These are phyloP conservation scores for Penicillium pancosmium DNA, from an alignment of 495 filamentous ascomycete genomes.

Conservation along the genomic window DNA sequence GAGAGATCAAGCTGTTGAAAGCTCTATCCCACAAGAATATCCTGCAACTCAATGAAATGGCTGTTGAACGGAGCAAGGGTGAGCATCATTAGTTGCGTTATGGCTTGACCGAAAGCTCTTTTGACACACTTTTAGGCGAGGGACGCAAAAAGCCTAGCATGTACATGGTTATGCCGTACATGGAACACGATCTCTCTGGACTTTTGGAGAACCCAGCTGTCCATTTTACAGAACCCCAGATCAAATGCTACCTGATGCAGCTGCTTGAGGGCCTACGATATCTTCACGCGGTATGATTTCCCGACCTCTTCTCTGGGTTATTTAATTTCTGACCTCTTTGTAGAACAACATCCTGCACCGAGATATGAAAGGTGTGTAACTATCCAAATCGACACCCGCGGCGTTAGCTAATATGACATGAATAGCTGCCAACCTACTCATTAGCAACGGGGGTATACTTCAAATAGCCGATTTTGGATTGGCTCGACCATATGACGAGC, in stretches of 20 bases:
- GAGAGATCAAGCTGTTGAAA: constrained; percentile 97
- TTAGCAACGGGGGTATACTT: constrained; percentile 90
- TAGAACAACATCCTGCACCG: constrained; percentile 85
- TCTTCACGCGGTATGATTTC: constrained; percentile 68
- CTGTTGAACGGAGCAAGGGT: constrained; percentile 79
- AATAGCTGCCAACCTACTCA: constrained; percentile 88
- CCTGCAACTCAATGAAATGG: constrained; percentile 90
- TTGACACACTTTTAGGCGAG: constrained; percentile 52
- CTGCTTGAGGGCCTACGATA: constrained; percentile 87
- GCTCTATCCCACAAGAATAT: constrained; percentile 89
- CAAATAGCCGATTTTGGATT: constrained; percentile 98
- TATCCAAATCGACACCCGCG: neutral
- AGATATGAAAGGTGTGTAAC: constrained; percentile 80
- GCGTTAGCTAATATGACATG: constrained; percentile 26
- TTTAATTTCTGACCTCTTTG: constrained; percentile 6
- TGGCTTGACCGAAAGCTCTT: neutral
- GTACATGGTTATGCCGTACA: constrained; percentile 99
- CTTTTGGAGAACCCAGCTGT: constrained; percentile 93
- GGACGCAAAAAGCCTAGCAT: constrained; percentile 84
- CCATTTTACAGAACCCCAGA: constrained; percentile 81
- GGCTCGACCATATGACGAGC: constrained; percentile 90
- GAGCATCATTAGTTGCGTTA: constrained; percentile 16
- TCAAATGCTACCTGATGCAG: constrained; percentile 98
- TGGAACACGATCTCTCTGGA: constrained; percentile 97
- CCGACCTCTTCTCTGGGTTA: neutral